Conservation (phyloP, 345 rosid species). For the Viola odorata region DNA sequence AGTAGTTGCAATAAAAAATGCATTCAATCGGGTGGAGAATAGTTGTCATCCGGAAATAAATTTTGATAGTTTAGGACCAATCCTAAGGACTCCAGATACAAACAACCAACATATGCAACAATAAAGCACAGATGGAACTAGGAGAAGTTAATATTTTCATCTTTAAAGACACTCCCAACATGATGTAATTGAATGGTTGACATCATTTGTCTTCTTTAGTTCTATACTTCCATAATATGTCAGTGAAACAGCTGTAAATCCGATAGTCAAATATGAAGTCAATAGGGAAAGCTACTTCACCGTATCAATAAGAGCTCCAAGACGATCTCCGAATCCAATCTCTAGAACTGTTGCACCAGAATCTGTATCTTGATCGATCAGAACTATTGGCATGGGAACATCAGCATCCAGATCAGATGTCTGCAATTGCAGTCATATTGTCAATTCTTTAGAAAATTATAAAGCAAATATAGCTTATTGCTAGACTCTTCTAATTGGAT, state of each 20-base stretch:
- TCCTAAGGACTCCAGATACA: too few relatives aligned
- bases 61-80: too few relatives aligned
- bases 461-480: not conserved
- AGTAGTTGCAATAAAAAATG: not conserved
- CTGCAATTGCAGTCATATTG: constrained; percentile 36
- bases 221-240: too few relatives aligned
- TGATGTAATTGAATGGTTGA: too few relatives aligned
- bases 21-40: too few relatives aligned
- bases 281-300: not conserved
- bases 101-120: too few relatives aligned
- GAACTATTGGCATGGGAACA: constrained; percentile 67
- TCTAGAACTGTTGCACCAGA: constrained; percentile 77
- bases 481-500: too few relatives aligned
- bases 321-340: constrained; percentile 93
- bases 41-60: too few relatives aligned
- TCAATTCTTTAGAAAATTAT: constrained; percentile 12
- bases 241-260: not conserved
- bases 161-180: too few relatives aligned
- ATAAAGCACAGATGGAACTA: too few relatives aligned
- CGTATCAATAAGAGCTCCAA: constrained; percentile 94
- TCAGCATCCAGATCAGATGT: constrained; percentile 46
- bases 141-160: too few relatives aligned
- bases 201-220: too few relatives aligned
- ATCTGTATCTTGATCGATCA: constrained; percentile 87
- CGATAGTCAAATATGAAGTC: not conserved